Evolutionary conservation across 352 stramenopile species (phyloP).

Genomic region (Saprolegnia diclina): DNA sequence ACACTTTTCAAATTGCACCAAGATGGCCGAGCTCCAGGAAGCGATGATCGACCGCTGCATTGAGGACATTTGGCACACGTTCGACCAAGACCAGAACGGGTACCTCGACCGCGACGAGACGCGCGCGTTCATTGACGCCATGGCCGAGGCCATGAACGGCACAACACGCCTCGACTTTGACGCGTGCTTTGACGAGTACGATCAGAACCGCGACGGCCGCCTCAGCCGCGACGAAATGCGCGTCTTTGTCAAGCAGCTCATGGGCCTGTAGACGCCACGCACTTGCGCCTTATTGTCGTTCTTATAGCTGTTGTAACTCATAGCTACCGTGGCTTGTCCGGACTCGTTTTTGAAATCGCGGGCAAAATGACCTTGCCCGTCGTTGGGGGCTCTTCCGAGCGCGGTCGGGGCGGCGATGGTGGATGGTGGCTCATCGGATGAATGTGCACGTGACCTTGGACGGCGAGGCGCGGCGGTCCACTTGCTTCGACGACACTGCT

Average conservation of each 20-base stretch:
- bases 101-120: constrained; percentile 22
- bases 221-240: constrained; percentile 12
- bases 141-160: constrained; percentile 12
- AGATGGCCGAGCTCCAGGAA: constrained; percentile 6
- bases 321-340: neutral
- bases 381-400: neutral
- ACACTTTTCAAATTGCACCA: constrained; percentile 17
- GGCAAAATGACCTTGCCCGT: neutral
- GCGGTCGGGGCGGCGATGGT: neutral
- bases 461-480: neutral
- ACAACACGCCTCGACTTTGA: constrained; percentile 9
- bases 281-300: neutral
- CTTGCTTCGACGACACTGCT: neutral
- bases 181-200: constrained; percentile 16
- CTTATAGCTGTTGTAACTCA: neutral
- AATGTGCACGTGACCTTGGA: constrained; percentile 4
- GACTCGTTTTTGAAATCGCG: neutral
- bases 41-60: constrained; percentile 19
- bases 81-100: constrained; percentile 18
- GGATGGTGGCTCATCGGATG: constrained; percentile 8
- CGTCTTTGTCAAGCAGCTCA: constrained; percentile 20
- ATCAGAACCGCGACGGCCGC: constrained; percentile 11
- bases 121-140: constrained; percentile 2
- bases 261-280: constrained; percentile 11
- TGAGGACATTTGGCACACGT: constrained; percentile 15